These are phyloP conservation scores for Austroboletus novae-zelandiae DNA, from an alignment of 1,284 basidiomycete species.

Conservation along the genomic window DNA sequence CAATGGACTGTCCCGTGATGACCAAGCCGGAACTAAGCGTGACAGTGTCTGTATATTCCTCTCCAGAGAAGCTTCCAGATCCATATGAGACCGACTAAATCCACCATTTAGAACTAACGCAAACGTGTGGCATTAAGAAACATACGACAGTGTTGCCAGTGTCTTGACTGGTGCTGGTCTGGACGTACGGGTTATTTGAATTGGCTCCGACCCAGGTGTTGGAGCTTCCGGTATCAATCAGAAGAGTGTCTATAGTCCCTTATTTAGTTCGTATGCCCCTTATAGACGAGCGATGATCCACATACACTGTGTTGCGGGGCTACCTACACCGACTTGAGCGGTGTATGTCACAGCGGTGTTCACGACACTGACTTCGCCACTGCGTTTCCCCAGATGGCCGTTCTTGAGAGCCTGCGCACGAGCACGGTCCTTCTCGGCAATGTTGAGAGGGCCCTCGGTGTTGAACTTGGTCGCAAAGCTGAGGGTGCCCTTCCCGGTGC, in stretches of 20 bases:
- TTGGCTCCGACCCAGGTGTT: conserved; percentile 40
- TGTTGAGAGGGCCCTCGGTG: no score
- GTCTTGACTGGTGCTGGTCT: conserved; percentile 41
- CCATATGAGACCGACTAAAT: conserved; percentile 47
- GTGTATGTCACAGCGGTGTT: no score
- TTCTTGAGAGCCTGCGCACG: no score
- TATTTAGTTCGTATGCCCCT: no score
- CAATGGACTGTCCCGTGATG: conserved; percentile 51
- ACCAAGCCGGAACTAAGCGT: conserved; percentile 42
- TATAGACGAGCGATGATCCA: no score
- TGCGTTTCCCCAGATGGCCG: no score
- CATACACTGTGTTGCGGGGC: no score
- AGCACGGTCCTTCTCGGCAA: no score
- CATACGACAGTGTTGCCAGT: conserved; percentile 42
- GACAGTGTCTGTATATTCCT: conserved; percentile 51
- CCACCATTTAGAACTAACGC: background rate
- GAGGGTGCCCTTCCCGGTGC: no score
- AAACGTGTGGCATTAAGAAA: background rate
- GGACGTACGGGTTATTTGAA: conserved; percentile 32
- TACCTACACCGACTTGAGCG: no score
- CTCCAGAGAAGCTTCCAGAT: conserved; percentile 50
- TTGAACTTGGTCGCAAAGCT: no score
- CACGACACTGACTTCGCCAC: no score
- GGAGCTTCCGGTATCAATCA: conserved; percentile 35
- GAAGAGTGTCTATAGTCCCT: conserved; percentile 16